These are phyloP conservation scores for Xylaria palmicola DNA, from an alignment of 495 filamentous ascomycete genomes.

Conservation along the genomic window DNA sequence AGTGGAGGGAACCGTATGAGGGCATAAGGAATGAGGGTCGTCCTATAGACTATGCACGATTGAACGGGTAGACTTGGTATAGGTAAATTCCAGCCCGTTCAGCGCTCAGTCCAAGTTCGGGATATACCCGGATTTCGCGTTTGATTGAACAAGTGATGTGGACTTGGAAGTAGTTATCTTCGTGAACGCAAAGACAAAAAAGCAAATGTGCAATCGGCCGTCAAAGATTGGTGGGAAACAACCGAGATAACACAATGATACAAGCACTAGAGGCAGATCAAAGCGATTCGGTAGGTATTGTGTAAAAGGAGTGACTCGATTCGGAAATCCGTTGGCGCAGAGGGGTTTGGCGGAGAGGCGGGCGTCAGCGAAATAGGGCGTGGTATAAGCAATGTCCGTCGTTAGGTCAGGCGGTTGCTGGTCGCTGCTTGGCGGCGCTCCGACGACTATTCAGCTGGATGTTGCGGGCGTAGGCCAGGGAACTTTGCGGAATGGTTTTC, in stretches of 20 bases:
- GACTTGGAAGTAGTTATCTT: not conserved
- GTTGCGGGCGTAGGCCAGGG: not conserved
- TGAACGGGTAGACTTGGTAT: slow-evolving; percentile 17
- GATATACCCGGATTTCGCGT: not conserved
- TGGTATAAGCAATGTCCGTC: not conserved
- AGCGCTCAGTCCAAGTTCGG: not conserved
- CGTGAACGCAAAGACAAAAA: not conserved
- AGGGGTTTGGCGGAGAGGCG: not conserved
- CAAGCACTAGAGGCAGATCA: not conserved
- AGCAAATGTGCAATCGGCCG: not conserved
- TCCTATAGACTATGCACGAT: slow-evolving; percentile 13
- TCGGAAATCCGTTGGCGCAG: not conserved
- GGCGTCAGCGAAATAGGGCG: not conserved
- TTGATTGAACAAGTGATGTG: not conserved
- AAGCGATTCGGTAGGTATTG: not conserved
- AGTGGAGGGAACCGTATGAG: slow-evolving; percentile 69
- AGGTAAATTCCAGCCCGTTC: slow-evolving; percentile 8
- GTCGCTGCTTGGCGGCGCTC: not conserved
- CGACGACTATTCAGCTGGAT: not conserved
- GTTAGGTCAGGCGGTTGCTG: not conserved
- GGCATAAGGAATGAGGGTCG: slow-evolving; percentile 57
- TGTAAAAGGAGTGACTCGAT: slow-evolving; percentile 9
- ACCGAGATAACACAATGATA: not conserved
- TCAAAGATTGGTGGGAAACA: not conserved
- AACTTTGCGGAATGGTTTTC: not conserved